Conservation (phyloP, 139 green algal genomes). For the Yamagishiella unicocca region DNA sequence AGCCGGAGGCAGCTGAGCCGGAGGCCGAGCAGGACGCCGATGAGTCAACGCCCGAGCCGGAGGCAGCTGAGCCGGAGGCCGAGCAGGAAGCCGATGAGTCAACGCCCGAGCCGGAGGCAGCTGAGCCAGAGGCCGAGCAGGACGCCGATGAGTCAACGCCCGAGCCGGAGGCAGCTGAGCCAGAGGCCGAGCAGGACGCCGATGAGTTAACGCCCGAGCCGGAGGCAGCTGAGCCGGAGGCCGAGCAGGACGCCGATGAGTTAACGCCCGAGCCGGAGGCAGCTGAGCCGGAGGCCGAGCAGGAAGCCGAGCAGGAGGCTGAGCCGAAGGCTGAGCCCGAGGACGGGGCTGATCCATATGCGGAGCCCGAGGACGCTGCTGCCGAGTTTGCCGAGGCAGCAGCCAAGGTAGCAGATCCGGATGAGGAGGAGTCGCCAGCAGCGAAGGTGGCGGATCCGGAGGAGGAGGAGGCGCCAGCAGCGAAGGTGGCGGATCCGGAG, state of each 20-base stretch:
- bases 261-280: not conserved
- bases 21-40: no score
- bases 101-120: not conserved
- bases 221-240: not conserved
- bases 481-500: not conserved
- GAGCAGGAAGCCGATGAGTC: not conserved
- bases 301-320: not conserved
- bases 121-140: not conserved
- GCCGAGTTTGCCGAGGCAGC: not conserved
- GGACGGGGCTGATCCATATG: not conserved
- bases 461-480: conserved; percentile 3
- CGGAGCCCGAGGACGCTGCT: not conserved
- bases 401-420: not conserved
- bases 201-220: not conserved
- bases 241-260: not conserved
- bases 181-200: not conserved
- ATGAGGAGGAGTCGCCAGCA: not conserved
- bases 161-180: not conserved
- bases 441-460: not conserved
- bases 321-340: not conserved
- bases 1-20: not conserved
- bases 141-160: not conserved
- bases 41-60: not conserved
- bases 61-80: not conserved
- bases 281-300: not conserved